Conservation (phyloP, 805 yeast species). For the Ascoidea tarda region DNA sequence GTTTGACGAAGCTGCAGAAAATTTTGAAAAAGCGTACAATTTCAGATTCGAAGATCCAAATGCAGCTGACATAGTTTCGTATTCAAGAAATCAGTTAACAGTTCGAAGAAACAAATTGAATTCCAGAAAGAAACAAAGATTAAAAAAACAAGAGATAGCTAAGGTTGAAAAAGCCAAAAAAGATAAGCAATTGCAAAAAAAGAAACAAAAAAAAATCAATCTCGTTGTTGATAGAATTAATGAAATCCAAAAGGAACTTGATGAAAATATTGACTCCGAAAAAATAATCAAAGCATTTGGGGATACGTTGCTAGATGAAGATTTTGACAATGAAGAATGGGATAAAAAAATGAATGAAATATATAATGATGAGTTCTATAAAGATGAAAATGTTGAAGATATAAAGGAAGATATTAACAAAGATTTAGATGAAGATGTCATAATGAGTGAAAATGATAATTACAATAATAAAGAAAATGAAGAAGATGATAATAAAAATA, state of each 20-base stretch:
- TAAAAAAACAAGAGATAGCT: constrained; percentile 43
- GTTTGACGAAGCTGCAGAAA: constrained; percentile 84
- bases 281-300: constrained; percentile 53
- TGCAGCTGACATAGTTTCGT: constrained; percentile 81
- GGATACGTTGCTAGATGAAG: constrained; percentile 67
- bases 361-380: constrained; percentile 74
- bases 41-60: constrained; percentile 90
- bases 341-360: constrained; percentile 73
- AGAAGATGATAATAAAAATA: constrained; percentile 16
- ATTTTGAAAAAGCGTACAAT: constrained; percentile 84
- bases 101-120: constrained; percentile 67
- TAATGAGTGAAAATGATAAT: constrained; percentile 19
- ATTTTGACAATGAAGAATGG: constrained; percentile 87
- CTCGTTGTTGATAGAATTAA: constrained; percentile 60
- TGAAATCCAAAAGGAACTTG: constrained; percentile 54
- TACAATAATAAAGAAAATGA: constrained; percentile 27
- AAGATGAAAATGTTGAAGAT: constrained; percentile 23
- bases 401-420: constrained; percentile 48
- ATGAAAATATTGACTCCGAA: constrained; percentile 46
- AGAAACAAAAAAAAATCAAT: constrained; percentile 64
- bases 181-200: constrained; percentile 49
- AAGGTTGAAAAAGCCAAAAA: constrained; percentile 36
- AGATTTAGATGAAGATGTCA: constrained; percentile 18
- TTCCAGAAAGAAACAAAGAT: constrained; percentile 72
- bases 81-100: constrained; percentile 91